Percentiles rank a stretch among this genome's conserved stretches.
Evolutionary conservation across 192 early-diverging fungal genomes (phyloP).

Genomic region (Haplosporangium gracile): DNA sequence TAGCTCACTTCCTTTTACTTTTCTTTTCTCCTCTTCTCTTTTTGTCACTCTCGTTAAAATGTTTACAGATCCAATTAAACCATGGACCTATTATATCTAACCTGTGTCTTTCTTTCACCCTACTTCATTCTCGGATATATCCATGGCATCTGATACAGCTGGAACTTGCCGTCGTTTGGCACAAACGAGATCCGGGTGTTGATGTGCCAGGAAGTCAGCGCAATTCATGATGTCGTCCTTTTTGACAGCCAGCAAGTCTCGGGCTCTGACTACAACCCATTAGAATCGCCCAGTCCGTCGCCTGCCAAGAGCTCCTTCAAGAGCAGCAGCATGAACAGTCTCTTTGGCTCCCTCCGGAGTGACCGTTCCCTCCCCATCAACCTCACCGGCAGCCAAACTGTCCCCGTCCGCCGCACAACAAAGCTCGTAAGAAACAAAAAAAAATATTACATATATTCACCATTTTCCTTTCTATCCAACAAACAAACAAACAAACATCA

Average conservation of each 20-base stretch:
- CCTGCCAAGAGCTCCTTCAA: conserved; percentile 46
- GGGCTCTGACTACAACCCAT: conserved; percentile 28
- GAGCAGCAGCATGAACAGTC: conserved; percentile 48
- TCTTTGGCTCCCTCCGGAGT: conserved; percentile 47
- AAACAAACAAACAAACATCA: too few relatives aligned
- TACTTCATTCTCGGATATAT: neutral
- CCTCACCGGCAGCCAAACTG: conserved; percentile 43
- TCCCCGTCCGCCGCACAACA: conserved; percentile 24
- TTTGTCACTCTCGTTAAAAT: neutral
- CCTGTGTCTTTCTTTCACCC: neutral
- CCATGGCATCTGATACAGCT: conserved; percentile 33
- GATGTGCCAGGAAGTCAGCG: conserved; percentile 64
- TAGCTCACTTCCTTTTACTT: neutral
- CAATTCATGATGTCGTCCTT: conserved; percentile 60
- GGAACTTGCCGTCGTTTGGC: conserved; percentile 56
- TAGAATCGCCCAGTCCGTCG: conserved; percentile 37
- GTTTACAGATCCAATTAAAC: neutral
- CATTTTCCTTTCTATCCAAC: too few relatives aligned
- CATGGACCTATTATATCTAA: neutral
- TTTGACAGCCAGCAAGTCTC: conserved; percentile 59
- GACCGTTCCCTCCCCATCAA: conserved; percentile 55
- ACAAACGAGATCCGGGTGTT: conserved; percentile 62
- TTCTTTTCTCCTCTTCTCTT: conserved; percentile 15
- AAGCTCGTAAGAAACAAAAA: conserved; percentile 26
- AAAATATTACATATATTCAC: too few relatives aligned